These are phyloP conservation scores for Flammula alnicola DNA, from an alignment of 1,284 basidiomycete genomes.

Conservation along the genomic window DNA sequence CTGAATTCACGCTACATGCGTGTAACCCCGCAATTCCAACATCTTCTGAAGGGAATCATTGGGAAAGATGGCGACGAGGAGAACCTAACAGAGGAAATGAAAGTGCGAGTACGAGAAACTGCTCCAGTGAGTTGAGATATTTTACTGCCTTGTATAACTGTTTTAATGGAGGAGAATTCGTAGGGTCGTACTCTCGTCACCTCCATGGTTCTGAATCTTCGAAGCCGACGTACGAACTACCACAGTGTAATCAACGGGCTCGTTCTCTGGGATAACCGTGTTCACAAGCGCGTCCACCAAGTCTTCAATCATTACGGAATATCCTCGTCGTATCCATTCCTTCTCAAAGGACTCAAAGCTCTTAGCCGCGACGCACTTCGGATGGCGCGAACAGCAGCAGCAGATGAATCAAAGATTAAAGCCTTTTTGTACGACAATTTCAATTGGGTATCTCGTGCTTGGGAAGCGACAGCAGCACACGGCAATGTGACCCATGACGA, in stretches of 20 bases:
- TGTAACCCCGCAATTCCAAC: slow-evolving; percentile 15
- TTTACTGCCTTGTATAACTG: neutral
- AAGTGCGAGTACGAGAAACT: neutral
- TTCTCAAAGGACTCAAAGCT: slow-evolving; percentile 8
- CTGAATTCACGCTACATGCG: slow-evolving; percentile 14
- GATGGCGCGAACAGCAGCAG: slow-evolving; percentile 14
- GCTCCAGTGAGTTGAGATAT: slow-evolving; percentile 5
- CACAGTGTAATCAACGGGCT: slow-evolving; percentile 21
- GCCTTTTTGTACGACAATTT: slow-evolving; percentile 27
- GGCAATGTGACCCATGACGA: slow-evolving; percentile 20
- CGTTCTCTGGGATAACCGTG: slow-evolving; percentile 22
- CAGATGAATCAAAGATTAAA: slow-evolving; percentile 21
- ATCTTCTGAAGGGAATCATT: slow-evolving; percentile 13
- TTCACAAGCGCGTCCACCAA: slow-evolving; percentile 19
- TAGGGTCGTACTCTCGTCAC: slow-evolving; percentile 23
- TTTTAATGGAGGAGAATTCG: neutral
- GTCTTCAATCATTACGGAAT: slow-evolving; percentile 22
- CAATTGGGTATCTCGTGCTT: slow-evolving; percentile 22
- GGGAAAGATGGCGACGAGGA: no score
- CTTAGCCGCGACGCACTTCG: slow-evolving; percentile 14
- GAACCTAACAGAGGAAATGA: neutral
- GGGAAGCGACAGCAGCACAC: slow-evolving; percentile 19
- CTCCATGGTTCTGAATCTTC: slow-evolving; percentile 23
- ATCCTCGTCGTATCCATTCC: slow-evolving; percentile 17
- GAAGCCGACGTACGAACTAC: slow-evolving; percentile 21